Percentiles rank a stretch among this genome's conserved stretches.
Evolutionary conservation across 2,329 filamentous ascomycete species (phyloP).

Genomic region (Fusarium pseudoanthophilum): DNA sequence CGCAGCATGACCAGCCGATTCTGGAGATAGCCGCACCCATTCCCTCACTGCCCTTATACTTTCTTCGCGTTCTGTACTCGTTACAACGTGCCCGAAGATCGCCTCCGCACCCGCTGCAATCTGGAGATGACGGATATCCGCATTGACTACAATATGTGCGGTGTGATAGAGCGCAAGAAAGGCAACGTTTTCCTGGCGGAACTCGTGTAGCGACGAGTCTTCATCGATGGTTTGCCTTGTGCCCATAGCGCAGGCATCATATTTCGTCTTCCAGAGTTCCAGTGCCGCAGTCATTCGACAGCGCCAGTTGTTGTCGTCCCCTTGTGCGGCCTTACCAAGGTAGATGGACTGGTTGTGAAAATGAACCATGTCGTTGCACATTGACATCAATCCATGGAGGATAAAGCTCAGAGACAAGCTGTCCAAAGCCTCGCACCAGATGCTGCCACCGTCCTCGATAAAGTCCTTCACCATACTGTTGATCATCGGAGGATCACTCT

Average conservation of each 20-base stretch:
- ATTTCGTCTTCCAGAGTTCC: not conserved
- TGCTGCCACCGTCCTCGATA: fast-evolving
- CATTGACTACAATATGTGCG: not conserved
- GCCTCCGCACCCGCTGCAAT: not conserved
- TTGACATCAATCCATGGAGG: not conserved
- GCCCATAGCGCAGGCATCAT: not conserved
- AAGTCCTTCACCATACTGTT: not conserved
- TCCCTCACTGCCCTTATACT: not conserved
- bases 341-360: not conserved
- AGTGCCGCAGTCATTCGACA: not conserved
- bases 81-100: not conserved
- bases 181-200: not conserved
- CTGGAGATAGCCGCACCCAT: fast-evolving
- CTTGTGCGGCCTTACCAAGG: not conserved
- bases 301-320: not conserved
- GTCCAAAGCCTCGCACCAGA: not conserved
- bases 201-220: not conserved
- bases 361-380: not conserved
- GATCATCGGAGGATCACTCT: not conserved
- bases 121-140: not conserved
- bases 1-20: not conserved
- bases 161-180: not conserved
- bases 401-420: not conserved
- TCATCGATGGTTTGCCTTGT: not conserved
- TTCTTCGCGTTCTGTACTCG: not conserved